These are phyloP conservation scores for Petrea volubilis DNA, from an alignment of 257 asterid species.

Conservation along the genomic window DNA sequence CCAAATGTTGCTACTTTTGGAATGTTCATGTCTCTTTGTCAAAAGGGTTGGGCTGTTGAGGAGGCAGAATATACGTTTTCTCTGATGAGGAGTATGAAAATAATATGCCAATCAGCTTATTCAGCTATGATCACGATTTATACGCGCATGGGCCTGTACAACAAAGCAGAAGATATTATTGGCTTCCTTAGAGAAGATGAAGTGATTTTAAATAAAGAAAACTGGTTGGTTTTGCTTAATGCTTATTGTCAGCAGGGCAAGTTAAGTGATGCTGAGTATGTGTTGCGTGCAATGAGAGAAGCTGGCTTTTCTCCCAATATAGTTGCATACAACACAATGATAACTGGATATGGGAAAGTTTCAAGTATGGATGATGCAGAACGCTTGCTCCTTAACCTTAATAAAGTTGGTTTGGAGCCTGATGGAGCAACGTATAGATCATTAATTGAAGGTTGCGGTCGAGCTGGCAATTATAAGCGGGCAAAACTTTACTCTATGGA, in stretches of 20 bases:
- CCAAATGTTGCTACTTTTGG: conserved; percentile 91
- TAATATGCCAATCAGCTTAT: conserved; percentile 72
- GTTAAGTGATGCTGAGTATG: conserved; percentile 57
- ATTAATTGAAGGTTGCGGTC: conserved; percentile 95
- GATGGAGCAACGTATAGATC: conserved; percentile 90
- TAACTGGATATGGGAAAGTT: conserved; percentile 82
- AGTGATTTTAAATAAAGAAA: conserved; percentile 64
- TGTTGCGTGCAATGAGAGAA: conserved; percentile 54
- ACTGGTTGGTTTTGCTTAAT: conserved; percentile 87
- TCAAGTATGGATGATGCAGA: conserved; percentile 67
- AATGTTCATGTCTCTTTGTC: conserved; percentile 84
- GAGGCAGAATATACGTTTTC: conserved; percentile 77
- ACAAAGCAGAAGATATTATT: conserved; percentile 74
- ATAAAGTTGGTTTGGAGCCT: conserved; percentile 55
- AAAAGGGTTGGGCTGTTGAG: conserved; percentile 67
- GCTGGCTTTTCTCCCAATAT: conserved; percentile 68
- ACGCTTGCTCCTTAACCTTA: conserved; percentile 49
- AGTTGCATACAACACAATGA: conserved; percentile 84
- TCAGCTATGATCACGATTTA: conserved; percentile 85
- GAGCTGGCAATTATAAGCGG: conserved; percentile 50
- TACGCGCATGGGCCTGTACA: conserved; percentile 67
- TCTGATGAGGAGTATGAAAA: conserved; percentile 64
- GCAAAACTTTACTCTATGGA: conserved; percentile 49
- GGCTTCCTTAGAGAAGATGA: conserved; percentile 61
- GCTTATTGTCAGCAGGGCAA: conserved; percentile 90